Evolutionary conservation across 345 rosid genomes (phyloP).

Genomic region (Physaria fendleri): DNA sequence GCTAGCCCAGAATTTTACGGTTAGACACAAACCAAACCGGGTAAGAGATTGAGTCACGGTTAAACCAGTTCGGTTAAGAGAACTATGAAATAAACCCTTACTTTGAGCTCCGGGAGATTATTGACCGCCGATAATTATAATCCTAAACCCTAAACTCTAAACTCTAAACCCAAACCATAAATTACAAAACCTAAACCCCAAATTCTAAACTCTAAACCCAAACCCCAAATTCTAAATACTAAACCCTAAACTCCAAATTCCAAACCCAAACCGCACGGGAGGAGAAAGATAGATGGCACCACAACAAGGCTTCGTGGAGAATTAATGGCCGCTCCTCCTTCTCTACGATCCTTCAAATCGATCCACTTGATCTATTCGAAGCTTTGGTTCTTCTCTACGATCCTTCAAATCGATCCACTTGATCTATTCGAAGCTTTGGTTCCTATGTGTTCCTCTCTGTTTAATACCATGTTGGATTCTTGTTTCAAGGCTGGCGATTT

Average conservation of each 20-base stretch:
- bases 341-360: slow-evolving; percentile 1
- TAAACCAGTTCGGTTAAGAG: slow-evolving; percentile 11
- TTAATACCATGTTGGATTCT: slow-evolving; percentile 55
- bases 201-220: no score
- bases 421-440: slow-evolving; percentile 15
- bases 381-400: slow-evolving; percentile 18
- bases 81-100: slow-evolving; percentile 25
- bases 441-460: slow-evolving; percentile 31
- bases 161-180: no score
- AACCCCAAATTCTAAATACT: no score
- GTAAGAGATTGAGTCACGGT: background rate
- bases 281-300: slow-evolving; percentile 30
- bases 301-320: slow-evolving; percentile 29
- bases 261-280: no score
- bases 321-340: slow-evolving; percentile 36
- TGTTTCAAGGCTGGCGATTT: slow-evolving; percentile 54
- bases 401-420: background rate
- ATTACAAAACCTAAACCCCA: no score
- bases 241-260: no score
- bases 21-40: background rate
- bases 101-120: slow-evolving; percentile 24
- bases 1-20: no score
- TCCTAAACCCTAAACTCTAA: no score
- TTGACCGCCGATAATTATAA: slow-evolving; percentile 32
- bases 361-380: slow-evolving; percentile 9